Percentiles rank a stretch among this genome's conserved stretches.
Evolutionary conservation across 139 green algal genomes (phyloP).

Genomic region (Tetradesmus obliquus): DNA sequence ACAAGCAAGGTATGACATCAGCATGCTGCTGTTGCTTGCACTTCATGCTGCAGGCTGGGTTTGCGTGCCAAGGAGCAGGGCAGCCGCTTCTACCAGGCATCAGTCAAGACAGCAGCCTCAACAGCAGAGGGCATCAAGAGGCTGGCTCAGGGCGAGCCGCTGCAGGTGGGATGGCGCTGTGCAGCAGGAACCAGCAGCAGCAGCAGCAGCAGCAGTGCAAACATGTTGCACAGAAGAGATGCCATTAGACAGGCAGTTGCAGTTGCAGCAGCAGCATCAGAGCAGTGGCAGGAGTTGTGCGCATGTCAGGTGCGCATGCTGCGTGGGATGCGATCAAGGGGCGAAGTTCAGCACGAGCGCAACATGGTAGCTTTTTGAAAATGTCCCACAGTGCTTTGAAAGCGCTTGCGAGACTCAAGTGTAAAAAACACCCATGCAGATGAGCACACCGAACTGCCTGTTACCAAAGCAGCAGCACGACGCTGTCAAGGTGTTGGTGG

Average conservation of each 20-base stretch:
- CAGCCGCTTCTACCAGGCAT: conserved; percentile 34
- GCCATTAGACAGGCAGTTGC: no score
- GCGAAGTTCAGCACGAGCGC: no score
- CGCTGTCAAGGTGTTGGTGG: no score
- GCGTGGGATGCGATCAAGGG: no score
- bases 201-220: no score
- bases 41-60: conserved; percentile 12
- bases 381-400: no score
- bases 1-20: no score
- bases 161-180: conserved; percentile 11
- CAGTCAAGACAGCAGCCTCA: conserved; percentile 37
- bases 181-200: not conserved
- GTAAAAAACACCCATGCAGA: not conserved
- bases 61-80: conserved; percentile 31
- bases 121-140: conserved; percentile 43
- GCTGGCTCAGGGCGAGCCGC: conserved; percentile 28
- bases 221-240: no score
- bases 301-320: not conserved
- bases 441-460: not conserved
- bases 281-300: no score
- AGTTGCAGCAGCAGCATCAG: no score
- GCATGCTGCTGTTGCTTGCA: not conserved
- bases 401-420: not conserved
- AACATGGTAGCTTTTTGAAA: no score
- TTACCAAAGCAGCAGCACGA: not conserved